Evolutionary conservation across 1,284 basidiomycete species (phyloP), one percentile per base, ranked within the genome.

Genomic region (Somion occarium): DNA sequence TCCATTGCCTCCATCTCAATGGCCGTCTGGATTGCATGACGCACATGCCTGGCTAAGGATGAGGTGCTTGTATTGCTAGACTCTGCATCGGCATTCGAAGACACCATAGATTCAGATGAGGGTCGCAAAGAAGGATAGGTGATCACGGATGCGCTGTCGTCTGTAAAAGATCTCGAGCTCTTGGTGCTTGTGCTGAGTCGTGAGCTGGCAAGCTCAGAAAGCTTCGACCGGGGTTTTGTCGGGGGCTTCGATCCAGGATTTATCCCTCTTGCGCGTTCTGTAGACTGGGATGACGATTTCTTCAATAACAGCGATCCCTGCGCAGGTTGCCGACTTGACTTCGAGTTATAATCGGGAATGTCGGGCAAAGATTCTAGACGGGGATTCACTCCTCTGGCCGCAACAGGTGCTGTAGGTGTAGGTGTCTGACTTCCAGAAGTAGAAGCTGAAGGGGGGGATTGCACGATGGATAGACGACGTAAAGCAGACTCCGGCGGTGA

Each of bases 401-500:
- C 9, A n/a, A n/a, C n/a, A 42, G 39, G 7, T 18, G 46, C 12
- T 3, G 67, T 55, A 19, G 65, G 68, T 52, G 67, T 69, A 27
- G 69, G 71, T n/a, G 74, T 69, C 24, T 67, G 71, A n/a, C 72
- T 67, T 23, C 68, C 69, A 38, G 76, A 73, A 11, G 77, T 71
- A 50, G 70, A 68, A 50, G 75, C 67, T 3, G 80, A 79, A 4
- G 81, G 79, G 7, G 79, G 73, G 43, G 75, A 73, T 56, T 84
- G 78, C 48, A 77, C 75, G 20, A 68, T 72, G 1, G 88, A 85
- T 22, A 93, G 72, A 19, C 80, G 73, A 47, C 85, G 80, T 18
- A 92, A 69, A 1, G 92, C 91, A 27, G 80, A 92, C n/a, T 66
- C 74, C 50, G 79, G 82, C 49, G 82, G 80, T 22, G 83, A 85